A percentile compares a stretch with the other conserved stretches of the same genome.
Evolutionary conservation across 768 basidiomycete species (phyloP).

Genomic region (Leccinellum rugosiceps): DNA sequence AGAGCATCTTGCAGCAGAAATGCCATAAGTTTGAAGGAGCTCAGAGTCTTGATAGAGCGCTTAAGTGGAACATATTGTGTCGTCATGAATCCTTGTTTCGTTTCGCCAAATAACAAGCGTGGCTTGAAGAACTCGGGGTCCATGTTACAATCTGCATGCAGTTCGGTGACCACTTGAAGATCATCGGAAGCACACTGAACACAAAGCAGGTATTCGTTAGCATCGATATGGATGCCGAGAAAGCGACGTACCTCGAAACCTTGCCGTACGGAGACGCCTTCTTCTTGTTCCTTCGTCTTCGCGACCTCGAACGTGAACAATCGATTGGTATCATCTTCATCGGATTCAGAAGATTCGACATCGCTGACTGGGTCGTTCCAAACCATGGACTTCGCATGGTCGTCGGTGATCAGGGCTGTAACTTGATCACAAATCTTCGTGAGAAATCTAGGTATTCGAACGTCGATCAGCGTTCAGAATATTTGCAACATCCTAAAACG

Average conservation of each 20-base stretch:
- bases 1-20: conserved; percentile 23
- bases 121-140: conserved; percentile 27
- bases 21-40: conserved; percentile 4
- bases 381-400: conserved; percentile 42
- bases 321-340: conserved; percentile 44
- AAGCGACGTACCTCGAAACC: conserved; percentile 42
- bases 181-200: conserved; percentile 18
- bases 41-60: conserved; percentile 7
- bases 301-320: conserved; percentile 55
- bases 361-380: conserved; percentile 37
- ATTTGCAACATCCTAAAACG: background rate
- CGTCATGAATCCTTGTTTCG: conserved; percentile 39
- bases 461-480: background rate
- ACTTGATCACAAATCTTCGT: conserved; percentile 58
- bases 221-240: background rate
- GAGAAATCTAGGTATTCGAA: conserved; percentile 42
- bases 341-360: conserved; percentile 24
- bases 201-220: background rate
- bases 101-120: conserved; percentile 39
- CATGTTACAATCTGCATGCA: conserved; percentile 21
- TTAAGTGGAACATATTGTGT: conserved; percentile 23
- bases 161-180: conserved; percentile 7
- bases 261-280: conserved; percentile 40
- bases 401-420: conserved; percentile 44
- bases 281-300: conserved; percentile 57